These are phyloP conservation scores for Eucalyptus polyanthemos DNA, from an alignment of 345 rosid species.

Conservation along the genomic window DNA sequence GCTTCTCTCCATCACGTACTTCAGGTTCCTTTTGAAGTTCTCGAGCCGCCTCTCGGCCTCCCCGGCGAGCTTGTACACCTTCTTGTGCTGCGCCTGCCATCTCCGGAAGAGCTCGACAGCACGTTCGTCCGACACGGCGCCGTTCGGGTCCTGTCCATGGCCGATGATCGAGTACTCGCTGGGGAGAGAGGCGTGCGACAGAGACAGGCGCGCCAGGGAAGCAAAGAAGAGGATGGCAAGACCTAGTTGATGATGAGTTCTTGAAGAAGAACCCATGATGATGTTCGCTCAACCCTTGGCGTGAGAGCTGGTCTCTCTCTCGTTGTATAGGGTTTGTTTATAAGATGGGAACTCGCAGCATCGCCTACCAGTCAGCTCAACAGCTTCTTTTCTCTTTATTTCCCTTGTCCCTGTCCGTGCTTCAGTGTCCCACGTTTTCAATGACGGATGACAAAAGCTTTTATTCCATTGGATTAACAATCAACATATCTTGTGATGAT, in stretches of 20 bases:
- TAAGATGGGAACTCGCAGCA: background rate
- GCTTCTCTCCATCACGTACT: slow-evolving; percentile 25
- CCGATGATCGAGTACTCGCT: slow-evolving; percentile 34
- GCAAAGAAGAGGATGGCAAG: slow-evolving; percentile 11
- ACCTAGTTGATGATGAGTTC: background rate
- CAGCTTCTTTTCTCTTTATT: background rate
- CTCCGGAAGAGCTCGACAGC: slow-evolving; percentile 21
- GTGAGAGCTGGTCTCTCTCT: background rate
- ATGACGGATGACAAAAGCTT: background rate
- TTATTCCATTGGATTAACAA: background rate
- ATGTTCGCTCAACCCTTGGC: background rate
- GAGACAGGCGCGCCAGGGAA: slow-evolving; percentile 4
- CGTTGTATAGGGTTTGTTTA: background rate
- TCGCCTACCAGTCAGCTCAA: slow-evolving; percentile 2
- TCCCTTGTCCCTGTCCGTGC: background rate
- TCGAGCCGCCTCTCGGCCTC: slow-evolving; percentile 27
- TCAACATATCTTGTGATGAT: accelerated
- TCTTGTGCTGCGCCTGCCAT: slow-evolving; percentile 37
- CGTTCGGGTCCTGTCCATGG: background rate
- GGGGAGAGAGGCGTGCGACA: slow-evolving; percentile 1
- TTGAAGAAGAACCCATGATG: background rate
- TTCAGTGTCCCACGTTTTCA: background rate
- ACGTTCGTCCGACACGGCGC: slow-evolving; percentile 17
- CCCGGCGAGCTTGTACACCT: slow-evolving; percentile 20
- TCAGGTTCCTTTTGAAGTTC: slow-evolving; percentile 31